Evolutionary conservation across 2,329 filamentous ascomycete genomes (phyloP).

Genomic region (Sordariomycetes sp.): DNA sequence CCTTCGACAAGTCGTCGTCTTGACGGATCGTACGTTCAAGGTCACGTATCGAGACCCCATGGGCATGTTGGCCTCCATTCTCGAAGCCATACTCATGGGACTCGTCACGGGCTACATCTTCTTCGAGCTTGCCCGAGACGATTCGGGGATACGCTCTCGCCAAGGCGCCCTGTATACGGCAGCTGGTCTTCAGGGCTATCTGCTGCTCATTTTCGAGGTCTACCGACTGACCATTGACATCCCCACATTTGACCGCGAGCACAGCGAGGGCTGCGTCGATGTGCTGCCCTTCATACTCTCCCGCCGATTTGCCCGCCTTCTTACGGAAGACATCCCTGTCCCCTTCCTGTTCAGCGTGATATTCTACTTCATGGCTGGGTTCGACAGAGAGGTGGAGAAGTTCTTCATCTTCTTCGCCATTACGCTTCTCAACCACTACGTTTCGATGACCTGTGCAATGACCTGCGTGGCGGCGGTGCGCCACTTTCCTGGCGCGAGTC

Average conservation of each 20-base stretch:
- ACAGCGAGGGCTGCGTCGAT: constrained; percentile 60
- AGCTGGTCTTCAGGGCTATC: constrained; percentile 62
- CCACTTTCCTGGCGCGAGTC: constrained; percentile 58
- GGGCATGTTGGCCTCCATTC: constrained; percentile 58
- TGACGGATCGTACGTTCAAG: constrained; percentile 59
- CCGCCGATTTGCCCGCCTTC: constrained; percentile 54
- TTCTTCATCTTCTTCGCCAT: constrained; percentile 66
- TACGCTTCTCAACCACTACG: constrained; percentile 60
- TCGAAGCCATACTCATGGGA: constrained; percentile 62
- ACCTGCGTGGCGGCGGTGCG: constrained; percentile 54
- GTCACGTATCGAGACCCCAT: constrained; percentile 69
- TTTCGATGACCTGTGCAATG: constrained; percentile 61
- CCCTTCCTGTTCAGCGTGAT: constrained; percentile 61
- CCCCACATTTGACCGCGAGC: constrained; percentile 64
- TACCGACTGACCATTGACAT: constrained; percentile 69
- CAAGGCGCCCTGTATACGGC: constrained; percentile 65
- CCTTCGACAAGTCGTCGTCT: constrained; percentile 49
- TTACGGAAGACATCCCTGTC: constrained; percentile 63
- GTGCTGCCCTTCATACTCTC: constrained; percentile 61
- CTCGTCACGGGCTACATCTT: constrained; percentile 67
- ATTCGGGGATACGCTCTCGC: constrained; percentile 62
- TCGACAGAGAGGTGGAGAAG: constrained; percentile 48
- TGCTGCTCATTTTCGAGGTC: constrained; percentile 66
- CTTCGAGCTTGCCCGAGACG: constrained; percentile 50
- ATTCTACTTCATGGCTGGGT: constrained; percentile 71